A percentile compares a stretch with the other conserved stretches of the same genome.
phyloP scores from a whole-genome alignment of 163 green algal species.

The Trebouxia gelatinosa region DNA sequence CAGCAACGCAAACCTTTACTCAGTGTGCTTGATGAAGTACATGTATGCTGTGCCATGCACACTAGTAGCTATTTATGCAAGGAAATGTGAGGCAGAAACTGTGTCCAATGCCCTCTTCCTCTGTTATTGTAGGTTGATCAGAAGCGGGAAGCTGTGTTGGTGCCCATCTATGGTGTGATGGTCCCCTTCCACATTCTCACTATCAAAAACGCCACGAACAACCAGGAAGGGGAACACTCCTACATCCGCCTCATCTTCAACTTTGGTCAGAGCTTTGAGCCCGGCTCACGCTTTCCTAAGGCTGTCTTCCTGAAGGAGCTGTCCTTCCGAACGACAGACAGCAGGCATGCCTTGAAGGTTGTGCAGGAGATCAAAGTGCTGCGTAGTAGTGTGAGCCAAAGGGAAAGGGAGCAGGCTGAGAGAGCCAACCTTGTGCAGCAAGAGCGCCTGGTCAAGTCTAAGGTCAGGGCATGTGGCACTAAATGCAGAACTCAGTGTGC shows the following conservation, averaged over 20 bases:
- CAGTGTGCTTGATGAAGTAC: too few relatives aligned
- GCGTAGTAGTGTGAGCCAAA: slow-evolving; percentile 67
- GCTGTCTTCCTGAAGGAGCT: slow-evolving; percentile 93
- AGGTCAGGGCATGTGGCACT: slow-evolving; percentile 44
- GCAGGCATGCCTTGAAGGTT: slow-evolving; percentile 69
- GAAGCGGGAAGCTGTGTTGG: slow-evolving; percentile 80
- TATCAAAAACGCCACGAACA: slow-evolving; percentile 84
- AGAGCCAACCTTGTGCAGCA: slow-evolving; percentile 93
- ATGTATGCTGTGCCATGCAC: too few relatives aligned
- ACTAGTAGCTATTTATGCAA: too few relatives aligned
- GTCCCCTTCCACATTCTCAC: slow-evolving; percentile 98
- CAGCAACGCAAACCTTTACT: too few relatives aligned
- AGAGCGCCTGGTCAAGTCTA: slow-evolving; percentile 84
- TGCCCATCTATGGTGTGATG: slow-evolving; percentile 95
- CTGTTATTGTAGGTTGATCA: slow-evolving; percentile 80
- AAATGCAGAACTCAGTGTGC: too few relatives aligned
- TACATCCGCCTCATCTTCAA: slow-evolving; percentile 97
- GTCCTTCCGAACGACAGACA: slow-evolving; percentile 84
- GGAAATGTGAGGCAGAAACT: too few relatives aligned
- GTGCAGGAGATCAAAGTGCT: slow-evolving; percentile 94
- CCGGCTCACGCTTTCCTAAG: slow-evolving; percentile 64
- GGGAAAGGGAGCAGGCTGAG: slow-evolving; percentile 92
- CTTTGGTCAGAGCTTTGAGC: slow-evolving; percentile 76
- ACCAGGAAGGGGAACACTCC: slow-evolving; percentile 69
- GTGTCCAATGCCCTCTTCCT: too few relatives aligned